phyloP scores from a whole-genome alignment of 495 filamentous ascomycete species.

The Amorphotheca resinae region DNA sequence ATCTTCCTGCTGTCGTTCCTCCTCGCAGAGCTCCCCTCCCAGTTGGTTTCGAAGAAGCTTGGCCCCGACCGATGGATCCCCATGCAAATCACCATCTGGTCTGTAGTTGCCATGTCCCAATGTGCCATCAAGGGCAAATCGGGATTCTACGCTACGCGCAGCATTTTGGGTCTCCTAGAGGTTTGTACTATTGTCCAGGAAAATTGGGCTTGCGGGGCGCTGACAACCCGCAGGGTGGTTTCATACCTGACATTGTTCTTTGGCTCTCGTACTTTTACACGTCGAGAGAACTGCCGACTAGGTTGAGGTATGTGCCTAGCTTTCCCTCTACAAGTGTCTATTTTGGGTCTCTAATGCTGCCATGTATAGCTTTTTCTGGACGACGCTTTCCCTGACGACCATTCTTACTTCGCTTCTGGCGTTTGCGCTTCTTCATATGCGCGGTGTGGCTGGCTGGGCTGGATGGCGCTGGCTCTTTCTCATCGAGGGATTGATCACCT shows the following conservation, averaged over 20 bases:
- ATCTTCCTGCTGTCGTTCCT: constrained; percentile 60
- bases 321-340: neutral
- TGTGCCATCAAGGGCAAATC: constrained; percentile 45
- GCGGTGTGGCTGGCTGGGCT: constrained; percentile 53
- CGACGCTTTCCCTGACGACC: constrained; percentile 47
- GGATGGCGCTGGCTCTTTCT: constrained; percentile 70
- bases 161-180: constrained; percentile 59
- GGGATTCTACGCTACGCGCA: constrained; percentile 51
- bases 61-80: constrained; percentile 83
- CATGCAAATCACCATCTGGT: constrained; percentile 69
- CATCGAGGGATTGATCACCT: constrained; percentile 43
- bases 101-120: constrained; percentile 57
- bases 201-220: neutral
- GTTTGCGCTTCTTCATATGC: constrained; percentile 58
- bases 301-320: constrained; percentile 27
- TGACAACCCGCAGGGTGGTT: constrained; percentile 39
- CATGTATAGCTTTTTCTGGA: constrained; percentile 51
- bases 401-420: constrained; percentile 61
- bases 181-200: neutral
- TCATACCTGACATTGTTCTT: constrained; percentile 42
- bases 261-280: constrained; percentile 75
- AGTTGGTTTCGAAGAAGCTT: constrained; percentile 61
- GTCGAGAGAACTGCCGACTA: constrained; percentile 53
- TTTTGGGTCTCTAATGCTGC: no score
- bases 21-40: constrained; percentile 60